Conservation (phyloP, 169 alveolate genomes). For the Plasmodium vivax region DNA sequence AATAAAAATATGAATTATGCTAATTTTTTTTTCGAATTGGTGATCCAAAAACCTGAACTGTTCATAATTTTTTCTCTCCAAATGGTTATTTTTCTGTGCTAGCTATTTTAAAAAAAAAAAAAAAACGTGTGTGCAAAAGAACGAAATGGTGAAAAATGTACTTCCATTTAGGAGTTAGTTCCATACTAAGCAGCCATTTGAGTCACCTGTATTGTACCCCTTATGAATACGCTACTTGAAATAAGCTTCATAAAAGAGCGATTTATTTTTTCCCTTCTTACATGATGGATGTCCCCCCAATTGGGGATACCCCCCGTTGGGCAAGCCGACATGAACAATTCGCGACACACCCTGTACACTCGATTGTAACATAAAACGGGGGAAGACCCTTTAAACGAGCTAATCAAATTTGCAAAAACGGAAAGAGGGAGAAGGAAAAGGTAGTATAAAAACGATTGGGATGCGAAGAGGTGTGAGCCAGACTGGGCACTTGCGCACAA, state of each 20-base stretch:
- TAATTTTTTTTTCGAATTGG: not conserved
- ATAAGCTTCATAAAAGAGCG: not conserved
- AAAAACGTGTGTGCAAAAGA: not conserved
- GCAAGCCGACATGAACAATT: not conserved
- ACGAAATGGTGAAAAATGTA: not conserved
- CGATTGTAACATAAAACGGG: not conserved
- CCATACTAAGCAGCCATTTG: not conserved
- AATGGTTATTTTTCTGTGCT: not conserved
- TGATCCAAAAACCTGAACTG: not conserved
- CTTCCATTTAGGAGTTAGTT: not conserved
- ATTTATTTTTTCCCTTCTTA: not conserved
- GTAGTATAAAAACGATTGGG: not conserved
- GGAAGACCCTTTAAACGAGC: not conserved
- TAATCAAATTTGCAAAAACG: not conserved
- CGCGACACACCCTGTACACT: not conserved
- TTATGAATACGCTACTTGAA: not conserved
- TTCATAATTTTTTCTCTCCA: not conserved
- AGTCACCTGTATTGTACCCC: not conserved
- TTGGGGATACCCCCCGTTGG: not conserved
- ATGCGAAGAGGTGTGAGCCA: not conserved
- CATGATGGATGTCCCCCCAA: not conserved
- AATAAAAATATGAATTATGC: not conserved
- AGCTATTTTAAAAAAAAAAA: not conserved
- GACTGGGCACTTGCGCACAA: not conserved
- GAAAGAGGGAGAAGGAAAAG: not conserved